Percentiles rank a stretch among this genome's conserved stretches.
Conservation (phyloP, 2,329 filamentous ascomycete genomes). For the Diaporthe ampelina region DNA sequence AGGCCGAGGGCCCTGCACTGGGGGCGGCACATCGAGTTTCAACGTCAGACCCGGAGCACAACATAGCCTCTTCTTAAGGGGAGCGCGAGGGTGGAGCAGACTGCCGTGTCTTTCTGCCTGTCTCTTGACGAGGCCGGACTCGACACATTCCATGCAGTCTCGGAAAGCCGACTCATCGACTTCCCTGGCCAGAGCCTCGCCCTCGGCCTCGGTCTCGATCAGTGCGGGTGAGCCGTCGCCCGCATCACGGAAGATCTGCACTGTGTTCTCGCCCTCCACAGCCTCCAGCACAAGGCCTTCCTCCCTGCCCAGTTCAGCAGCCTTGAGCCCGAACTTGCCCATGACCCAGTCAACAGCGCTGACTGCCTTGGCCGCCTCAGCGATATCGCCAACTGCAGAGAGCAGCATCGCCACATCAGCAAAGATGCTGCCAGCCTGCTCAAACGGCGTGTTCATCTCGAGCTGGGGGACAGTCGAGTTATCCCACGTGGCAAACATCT, state of each 20-base stretch:
- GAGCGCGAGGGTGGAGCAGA: neutral
- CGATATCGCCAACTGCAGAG: neutral
- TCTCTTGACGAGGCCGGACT: neutral
- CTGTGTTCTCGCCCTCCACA: constrained; percentile 5
- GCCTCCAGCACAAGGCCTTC: constrained; percentile 2
- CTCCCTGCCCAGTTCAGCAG: neutral
- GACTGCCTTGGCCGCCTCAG: neutral
- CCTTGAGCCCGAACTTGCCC: constrained; percentile 6
- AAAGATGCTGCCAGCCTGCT: neutral
- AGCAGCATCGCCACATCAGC: constrained; percentile 4
- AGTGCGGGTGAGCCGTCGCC: neutral
- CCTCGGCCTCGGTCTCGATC: neutral
- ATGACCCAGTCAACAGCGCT: constrained; percentile 18
- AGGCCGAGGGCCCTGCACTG: neutral
- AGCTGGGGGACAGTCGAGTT: neutral
- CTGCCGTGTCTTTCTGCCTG: too few relatives aligned
- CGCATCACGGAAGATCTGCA: neutral
- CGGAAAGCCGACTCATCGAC: neutral
- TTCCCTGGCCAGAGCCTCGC: neutral
- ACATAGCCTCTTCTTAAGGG: neutral
- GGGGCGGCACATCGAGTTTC: neutral
- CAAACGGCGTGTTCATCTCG: neutral
- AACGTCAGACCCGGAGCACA: neutral
- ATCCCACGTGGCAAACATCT: neutral
- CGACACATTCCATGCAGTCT: neutral